Conservation (phyloP, 1,139 yeast species). For the Scheffersomyces parashehatae region DNA sequence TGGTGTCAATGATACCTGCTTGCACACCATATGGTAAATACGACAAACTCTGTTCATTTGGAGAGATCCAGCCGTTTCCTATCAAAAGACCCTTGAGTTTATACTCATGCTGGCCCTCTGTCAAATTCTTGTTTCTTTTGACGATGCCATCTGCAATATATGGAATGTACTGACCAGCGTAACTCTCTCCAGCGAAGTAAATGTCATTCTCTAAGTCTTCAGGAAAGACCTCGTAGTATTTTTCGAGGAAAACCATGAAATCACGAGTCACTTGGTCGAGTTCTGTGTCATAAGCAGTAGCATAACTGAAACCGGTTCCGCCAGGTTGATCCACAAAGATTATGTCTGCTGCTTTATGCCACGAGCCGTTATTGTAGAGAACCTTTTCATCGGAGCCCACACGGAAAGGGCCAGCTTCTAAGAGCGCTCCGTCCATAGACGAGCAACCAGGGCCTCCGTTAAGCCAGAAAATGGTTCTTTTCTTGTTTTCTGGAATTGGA, state of each 20-base stretch:
- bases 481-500: constrained; percentile 31
- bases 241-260: constrained; percentile 63
- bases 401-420: constrained; percentile 91
- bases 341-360: constrained; percentile 80
- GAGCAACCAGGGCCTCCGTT: constrained; percentile 99
- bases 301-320: constrained; percentile 86
- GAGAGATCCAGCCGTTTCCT: constrained; percentile 98
- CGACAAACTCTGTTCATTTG: constrained; percentile 78
- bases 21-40: constrained; percentile 73
- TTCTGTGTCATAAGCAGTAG: constrained; percentile 56
- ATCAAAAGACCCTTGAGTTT: constrained; percentile 70
- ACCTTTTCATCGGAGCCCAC: constrained; percentile 48
- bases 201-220: constrained; percentile 65
- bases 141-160: constrained; percentile 70
- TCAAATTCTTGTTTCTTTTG: constrained; percentile 39
- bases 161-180: constrained; percentile 97
- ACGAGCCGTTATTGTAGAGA: constrained; percentile 68
- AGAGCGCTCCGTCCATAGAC: constrained; percentile 94
- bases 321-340: constrained; percentile 93
- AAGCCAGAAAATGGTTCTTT: constrained; percentile 73
- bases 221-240: constrained; percentile 73
- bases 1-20: constrained; percentile 51
- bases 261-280: constrained; percentile 59
- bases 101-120: constrained; percentile 18
- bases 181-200: constrained; percentile 90